A percentile compares a stretch with the other conserved stretches of the same genome.
These are phyloP conservation scores for Suhomyces terraborum DNA, from an alignment of 1,139 yeast genomes.

Conservation along the genomic window DNA sequence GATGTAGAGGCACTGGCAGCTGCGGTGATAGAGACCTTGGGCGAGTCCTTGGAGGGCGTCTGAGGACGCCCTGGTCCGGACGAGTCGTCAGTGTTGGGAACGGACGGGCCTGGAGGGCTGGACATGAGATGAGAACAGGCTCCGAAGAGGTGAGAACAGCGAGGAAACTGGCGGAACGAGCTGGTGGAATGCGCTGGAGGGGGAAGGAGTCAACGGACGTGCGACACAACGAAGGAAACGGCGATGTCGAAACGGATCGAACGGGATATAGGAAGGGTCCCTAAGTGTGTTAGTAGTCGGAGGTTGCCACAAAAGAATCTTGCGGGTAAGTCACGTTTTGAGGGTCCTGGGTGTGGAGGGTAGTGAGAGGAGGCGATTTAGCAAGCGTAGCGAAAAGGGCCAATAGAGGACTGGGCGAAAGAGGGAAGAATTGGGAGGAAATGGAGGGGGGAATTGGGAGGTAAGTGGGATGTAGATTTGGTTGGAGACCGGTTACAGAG, in stretches of 20 bases:
- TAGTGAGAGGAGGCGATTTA: too few relatives aligned
- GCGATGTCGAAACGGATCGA: neutral
- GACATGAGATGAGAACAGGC: neutral
- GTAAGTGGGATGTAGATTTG: neutral
- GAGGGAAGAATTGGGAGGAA: too few relatives aligned
- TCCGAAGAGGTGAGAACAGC: neutral
- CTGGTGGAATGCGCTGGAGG: neutral
- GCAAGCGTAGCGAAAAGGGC: too few relatives aligned
- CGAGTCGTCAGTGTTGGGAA: neutral
- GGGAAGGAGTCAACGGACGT: neutral
- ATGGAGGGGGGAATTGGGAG: neutral
- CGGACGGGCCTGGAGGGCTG: slow-evolving; percentile 2
- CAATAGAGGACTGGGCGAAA: too few relatives aligned
- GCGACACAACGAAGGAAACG: neutral
- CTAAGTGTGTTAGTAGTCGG: neutral
- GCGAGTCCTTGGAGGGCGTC: slow-evolving; percentile 1
- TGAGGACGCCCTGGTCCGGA: slow-evolving; percentile 1
- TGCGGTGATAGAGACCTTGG: neutral
- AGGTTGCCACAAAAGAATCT: slow-evolving; percentile 6
- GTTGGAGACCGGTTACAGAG: too few relatives aligned
- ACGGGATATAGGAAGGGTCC: slow-evolving; percentile 1
- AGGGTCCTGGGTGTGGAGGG: neutral
- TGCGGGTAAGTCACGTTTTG: slow-evolving; percentile 7
- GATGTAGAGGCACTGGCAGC: neutral
- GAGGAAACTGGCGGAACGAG: neutral